Evolutionary conservation across 2,329 filamentous ascomycete genomes (phyloP), one percentile per base, ranked within the genome.

Genomic region (Phoma sp.): DNA sequence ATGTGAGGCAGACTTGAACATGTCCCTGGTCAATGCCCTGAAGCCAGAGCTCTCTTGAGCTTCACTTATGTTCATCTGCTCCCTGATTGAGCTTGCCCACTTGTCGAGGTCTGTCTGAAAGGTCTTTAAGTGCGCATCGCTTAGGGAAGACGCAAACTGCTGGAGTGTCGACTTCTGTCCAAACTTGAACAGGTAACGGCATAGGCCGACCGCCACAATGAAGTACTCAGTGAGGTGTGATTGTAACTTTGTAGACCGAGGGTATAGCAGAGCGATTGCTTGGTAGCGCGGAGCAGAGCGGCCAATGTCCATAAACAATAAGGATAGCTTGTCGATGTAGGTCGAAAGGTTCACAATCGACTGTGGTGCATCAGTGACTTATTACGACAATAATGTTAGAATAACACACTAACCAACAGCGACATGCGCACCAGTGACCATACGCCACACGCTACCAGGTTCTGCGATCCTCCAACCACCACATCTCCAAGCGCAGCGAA

Each of bases 371-470:
- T 51, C 4, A 55, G 51, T 19, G 1, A 22, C n/a, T n/a, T n/a
- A n/a, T 1, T 8, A 13, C n/a, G 3, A 15, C 15, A 17, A 32
- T 3, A 24, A 32, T 22, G 6, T 24, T 27, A 12, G 1, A 15
- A 43, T 12, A 19, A 22, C 6, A 17, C 4, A 71, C 74, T 31
- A 32, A 81, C 77, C 38, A 78, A 54, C 19, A 81, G 65, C 1
- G 76, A 73, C 57, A 77, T 73, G 38, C 78, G 72, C 8, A 81
- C 76, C 2, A 79, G 49, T 0, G 76, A 71, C 80, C 78, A 82
- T 0, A 82, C 76, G 12, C 78, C 72, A 50, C 76, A 78, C 0
- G 78, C 78, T 7, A 81, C 65, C 0, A 81, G 38, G 36, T 80
- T 81, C 60, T 81, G 79, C 0, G 75, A 76, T 1, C 76, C 77